Percentiles rank a stretch among this genome's conserved stretches.
phyloP scores from a whole-genome alignment of 108 stramenopile genomes.

The Pseudonitzschia multiseries region DNA sequence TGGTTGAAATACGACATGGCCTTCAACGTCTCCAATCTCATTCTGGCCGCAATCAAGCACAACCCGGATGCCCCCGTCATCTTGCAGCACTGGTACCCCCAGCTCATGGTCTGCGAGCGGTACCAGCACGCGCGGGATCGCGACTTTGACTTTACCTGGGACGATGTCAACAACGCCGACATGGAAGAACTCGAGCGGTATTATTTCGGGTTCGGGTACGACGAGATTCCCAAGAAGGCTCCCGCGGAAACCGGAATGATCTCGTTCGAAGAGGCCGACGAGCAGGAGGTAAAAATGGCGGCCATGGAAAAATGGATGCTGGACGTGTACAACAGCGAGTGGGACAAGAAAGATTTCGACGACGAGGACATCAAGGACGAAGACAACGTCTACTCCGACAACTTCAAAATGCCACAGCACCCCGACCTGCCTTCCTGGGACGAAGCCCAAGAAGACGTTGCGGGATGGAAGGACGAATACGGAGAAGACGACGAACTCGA shows the following conservation, averaged over 20 bases:
- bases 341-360: conserved; percentile 79
- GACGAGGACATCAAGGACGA: conserved; percentile 75
- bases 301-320: conserved; percentile 84
- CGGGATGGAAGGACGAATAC: conserved; percentile 60
- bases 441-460: conserved; percentile 64
- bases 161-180: conserved; percentile 77
- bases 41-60: conserved; percentile 80
- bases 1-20: conserved; percentile 82
- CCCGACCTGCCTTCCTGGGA: conserved; percentile 59
- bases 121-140: conserved; percentile 67
- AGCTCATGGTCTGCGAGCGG: conserved; percentile 62
- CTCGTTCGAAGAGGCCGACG: conserved; percentile 67
- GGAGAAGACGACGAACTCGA: conserved; percentile 54
- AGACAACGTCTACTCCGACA: conserved; percentile 74
- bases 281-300: conserved; percentile 84
- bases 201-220: conserved; percentile 76
- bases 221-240: conserved; percentile 69
- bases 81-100: conserved; percentile 83
- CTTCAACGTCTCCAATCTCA: conserved; percentile 84
- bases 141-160: conserved; percentile 79
- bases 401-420: conserved; percentile 58
- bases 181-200: conserved; percentile 71
- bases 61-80: conserved; percentile 77
- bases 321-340: conserved; percentile 85
- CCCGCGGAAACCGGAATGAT: conserved; percentile 77